These are phyloP conservation scores for Akanthomyces muscarius DNA, from an alignment of 2,329 filamentous ascomycete species.

Conservation along the genomic window DNA sequence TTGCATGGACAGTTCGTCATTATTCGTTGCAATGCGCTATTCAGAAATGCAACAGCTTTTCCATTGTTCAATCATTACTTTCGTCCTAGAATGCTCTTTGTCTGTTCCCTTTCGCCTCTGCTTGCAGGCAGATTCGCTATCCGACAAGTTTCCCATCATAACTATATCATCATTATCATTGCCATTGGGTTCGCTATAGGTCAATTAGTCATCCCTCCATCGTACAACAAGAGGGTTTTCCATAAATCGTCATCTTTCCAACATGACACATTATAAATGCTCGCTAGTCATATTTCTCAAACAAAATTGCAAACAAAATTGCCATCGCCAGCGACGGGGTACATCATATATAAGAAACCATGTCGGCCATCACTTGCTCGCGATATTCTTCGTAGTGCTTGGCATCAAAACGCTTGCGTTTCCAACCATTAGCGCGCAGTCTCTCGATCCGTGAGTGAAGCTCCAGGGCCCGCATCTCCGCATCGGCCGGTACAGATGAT, in stretches of 20 bases:
- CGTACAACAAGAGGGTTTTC: not conserved
- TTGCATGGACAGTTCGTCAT: not conserved
- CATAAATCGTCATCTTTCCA: not conserved
- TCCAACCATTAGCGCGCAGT: constrained; percentile 52
- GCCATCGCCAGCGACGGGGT: not conserved
- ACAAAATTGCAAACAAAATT: not conserved
- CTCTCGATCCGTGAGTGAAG: constrained; percentile 51
- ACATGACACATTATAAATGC: not conserved
- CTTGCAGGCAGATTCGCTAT: not conserved
- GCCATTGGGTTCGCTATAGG: not conserved
- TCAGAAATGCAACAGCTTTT: not conserved
- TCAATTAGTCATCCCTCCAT: not conserved
- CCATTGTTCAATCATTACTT: not conserved
- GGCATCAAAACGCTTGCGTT: constrained; percentile 51
- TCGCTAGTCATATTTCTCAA: not conserved
- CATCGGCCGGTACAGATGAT: constrained; percentile 25
- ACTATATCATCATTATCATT: constrained; percentile 14
- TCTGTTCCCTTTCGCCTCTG: not conserved
- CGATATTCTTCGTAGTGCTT: constrained; percentile 50
- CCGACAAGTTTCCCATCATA: constrained; percentile 6
- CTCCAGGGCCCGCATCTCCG: constrained; percentile 38
- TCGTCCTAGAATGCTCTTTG: not conserved
- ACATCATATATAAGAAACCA: constrained; percentile 24
- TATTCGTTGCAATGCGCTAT: not conserved
- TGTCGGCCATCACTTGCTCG: constrained; percentile 48